Percentiles rank a stretch among this genome's conserved stretches.
phyloP scores from a whole-genome alignment of 2,329 filamentous ascomycete species.

The Aspergillus amoenus region DNA sequence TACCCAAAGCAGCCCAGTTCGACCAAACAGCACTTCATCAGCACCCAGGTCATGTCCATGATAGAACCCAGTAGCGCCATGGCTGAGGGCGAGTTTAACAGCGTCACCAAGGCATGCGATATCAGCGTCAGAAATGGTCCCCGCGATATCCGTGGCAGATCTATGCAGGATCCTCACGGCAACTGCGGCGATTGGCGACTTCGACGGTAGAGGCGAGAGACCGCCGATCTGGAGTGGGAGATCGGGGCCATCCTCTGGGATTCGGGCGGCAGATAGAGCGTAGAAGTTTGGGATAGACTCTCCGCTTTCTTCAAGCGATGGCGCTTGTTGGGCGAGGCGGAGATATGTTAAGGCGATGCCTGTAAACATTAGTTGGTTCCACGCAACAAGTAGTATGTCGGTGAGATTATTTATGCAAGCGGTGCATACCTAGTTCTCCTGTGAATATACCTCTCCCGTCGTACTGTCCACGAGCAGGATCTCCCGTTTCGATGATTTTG shows the following conservation, averaged over 20 bases:
- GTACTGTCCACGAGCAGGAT: neutral
- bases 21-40: conserved; percentile 42
- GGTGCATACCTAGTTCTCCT: conserved; percentile 1
- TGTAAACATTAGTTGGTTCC: conserved; percentile 8
- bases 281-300: conserved; percentile 24
- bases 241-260: conserved; percentile 25
- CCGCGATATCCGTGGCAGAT: conserved; percentile 13
- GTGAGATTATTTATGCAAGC: no score
- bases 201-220: conserved; percentile 36
- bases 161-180: conserved; percentile 26
- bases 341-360: conserved; percentile 39
- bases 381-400: no score
- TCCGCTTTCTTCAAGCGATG: conserved; percentile 20
- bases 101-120: conserved; percentile 29
- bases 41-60: conserved; percentile 31
- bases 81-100: conserved; percentile 28
- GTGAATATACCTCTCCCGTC: conserved; percentile 5
- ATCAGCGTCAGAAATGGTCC: conserved; percentile 27
- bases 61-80: conserved; percentile 23
- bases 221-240: conserved; percentile 27
- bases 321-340: conserved; percentile 37
- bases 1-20: conserved; percentile 38
- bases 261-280: conserved; percentile 28
- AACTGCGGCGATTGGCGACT: conserved; percentile 27
- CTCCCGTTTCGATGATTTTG: neutral